phyloP scores from a whole-genome alignment of 108 stramenopile species.

The Chaetoceros tenuissimus region DNA sequence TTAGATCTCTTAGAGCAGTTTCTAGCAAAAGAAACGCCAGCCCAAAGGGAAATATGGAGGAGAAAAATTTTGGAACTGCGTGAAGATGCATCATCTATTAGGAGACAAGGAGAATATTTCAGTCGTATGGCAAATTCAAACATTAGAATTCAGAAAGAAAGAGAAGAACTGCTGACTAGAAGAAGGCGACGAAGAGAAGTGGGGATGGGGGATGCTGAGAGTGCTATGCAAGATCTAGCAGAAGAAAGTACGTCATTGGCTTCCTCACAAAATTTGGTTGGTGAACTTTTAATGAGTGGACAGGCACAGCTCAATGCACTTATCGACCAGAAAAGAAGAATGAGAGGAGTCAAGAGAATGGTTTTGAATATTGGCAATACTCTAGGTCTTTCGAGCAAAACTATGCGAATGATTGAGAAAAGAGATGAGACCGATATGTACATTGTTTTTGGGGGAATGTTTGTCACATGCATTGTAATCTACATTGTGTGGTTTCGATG shows the following conservation, averaged over 20 bases:
- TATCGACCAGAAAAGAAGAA: slow-evolving; percentile 50
- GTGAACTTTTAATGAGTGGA: slow-evolving; percentile 54
- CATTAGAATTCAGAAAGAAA: slow-evolving; percentile 58
- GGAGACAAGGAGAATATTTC: slow-evolving; percentile 58
- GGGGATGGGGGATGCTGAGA: slow-evolving; percentile 20
- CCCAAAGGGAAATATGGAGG: slow-evolving; percentile 76
- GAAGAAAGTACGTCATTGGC: slow-evolving; percentile 63
- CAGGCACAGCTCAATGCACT: slow-evolving; percentile 46
- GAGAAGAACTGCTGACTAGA: slow-evolving; percentile 62
- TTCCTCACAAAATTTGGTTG: slow-evolving; percentile 54
- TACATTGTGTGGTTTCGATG: slow-evolving; percentile 65
- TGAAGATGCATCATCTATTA: slow-evolving; percentile 54
- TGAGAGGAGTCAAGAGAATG: slow-evolving; percentile 54
- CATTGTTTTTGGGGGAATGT: slow-evolving; percentile 71
- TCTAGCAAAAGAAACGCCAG: slow-evolving; percentile 60
- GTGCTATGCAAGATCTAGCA: slow-evolving; percentile 53
- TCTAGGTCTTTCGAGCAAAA: slow-evolving; percentile 64
- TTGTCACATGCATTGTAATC: slow-evolving; percentile 63
- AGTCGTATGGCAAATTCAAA: slow-evolving; percentile 60
- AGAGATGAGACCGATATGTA: slow-evolving; percentile 84
- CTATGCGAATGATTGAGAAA: slow-evolving; percentile 81
- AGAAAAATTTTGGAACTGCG: slow-evolving; percentile 73
- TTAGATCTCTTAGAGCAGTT: slow-evolving; percentile 66
- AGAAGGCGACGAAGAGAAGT: slow-evolving; percentile 27
- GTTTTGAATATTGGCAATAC: slow-evolving; percentile 66